Percentiles rank a stretch among this genome's conserved stretches.
These are phyloP conservation scores for Coemansia umbellata DNA, from an alignment of 192 early-diverging fungal genomes.

Conservation along the genomic window DNA sequence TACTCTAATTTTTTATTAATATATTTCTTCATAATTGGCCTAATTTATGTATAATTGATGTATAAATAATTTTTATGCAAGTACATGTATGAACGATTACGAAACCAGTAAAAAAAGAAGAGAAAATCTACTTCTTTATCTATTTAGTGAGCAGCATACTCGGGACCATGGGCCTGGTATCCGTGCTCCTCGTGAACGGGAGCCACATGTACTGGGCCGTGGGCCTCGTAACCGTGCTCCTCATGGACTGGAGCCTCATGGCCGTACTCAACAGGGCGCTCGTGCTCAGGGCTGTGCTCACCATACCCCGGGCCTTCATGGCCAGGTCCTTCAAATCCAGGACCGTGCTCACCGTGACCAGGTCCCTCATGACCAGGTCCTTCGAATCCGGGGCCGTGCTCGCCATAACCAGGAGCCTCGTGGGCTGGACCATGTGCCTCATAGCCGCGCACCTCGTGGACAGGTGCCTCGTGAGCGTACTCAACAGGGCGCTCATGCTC, in stretches of 20 bases:
- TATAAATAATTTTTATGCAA: not conserved
- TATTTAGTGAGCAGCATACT: constrained; percentile 8
- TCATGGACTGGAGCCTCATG: not conserved
- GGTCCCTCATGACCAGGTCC: not conserved
- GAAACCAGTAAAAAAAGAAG: not conserved
- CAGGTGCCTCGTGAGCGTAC: not conserved
- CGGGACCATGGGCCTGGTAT: not conserved
- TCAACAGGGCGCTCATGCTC: not conserved
- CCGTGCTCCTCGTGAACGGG: constrained; percentile 9
- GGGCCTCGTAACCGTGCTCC: constrained; percentile 12
- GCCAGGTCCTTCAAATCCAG: not conserved
- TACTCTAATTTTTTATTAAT: not conserved
- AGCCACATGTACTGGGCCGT: not conserved
- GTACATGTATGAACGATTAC: no score
- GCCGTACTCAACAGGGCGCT: not conserved
- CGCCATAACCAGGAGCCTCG: constrained; percentile 1
- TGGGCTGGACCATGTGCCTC: not conserved
- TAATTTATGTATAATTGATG: not conserved
- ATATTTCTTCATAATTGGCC: not conserved
- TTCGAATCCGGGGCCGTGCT: not conserved
- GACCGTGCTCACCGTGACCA: not conserved
- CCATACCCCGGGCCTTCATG: constrained; percentile 3
- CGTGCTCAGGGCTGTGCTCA: not conserved
- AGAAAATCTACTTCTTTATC: not conserved
- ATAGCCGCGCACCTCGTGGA: not conserved